Conservation (phyloP, 78 protist species). For the Dictyostelium intermedium region DNA sequence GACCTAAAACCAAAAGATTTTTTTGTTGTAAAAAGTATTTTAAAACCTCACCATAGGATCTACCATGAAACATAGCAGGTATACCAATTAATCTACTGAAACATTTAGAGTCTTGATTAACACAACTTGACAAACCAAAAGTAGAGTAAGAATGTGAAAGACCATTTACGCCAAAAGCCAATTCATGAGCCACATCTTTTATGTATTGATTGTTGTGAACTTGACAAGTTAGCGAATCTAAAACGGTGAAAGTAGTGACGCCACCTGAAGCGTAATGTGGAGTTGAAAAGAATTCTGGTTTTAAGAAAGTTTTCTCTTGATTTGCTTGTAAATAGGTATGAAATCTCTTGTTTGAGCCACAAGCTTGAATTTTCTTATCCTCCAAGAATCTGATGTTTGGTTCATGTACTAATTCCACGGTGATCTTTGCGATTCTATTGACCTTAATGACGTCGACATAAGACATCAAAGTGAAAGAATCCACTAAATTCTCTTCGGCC, state of each 20-base stretch:
- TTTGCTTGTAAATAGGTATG: slow-evolving; percentile 62
- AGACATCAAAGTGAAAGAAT: slow-evolving; percentile 57
- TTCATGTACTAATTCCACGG: slow-evolving; percentile 50
- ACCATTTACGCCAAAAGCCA: slow-evolving; percentile 58
- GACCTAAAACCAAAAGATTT: slow-evolving; percentile 29
- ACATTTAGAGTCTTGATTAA: slow-evolving; percentile 29
- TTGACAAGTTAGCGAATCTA: slow-evolving; percentile 40
- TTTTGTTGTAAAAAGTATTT: slow-evolving; percentile 49
- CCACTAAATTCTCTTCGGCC: not conserved
- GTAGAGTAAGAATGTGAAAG: slow-evolving; percentile 2
- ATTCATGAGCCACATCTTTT: slow-evolving; percentile 39
- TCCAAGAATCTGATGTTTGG: slow-evolving; percentile 73
- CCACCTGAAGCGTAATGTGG: slow-evolving; percentile 45
- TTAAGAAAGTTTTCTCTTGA: slow-evolving; percentile 42
- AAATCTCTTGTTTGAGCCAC: slow-evolving; percentile 18
- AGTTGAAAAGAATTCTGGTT: slow-evolving; percentile 67
- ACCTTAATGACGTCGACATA: slow-evolving; percentile 26
- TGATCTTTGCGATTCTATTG: slow-evolving; percentile 29
- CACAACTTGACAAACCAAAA: slow-evolving; percentile 18
- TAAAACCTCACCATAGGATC: slow-evolving; percentile 62
- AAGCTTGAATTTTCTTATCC: not conserved
- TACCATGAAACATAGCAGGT: slow-evolving; percentile 38
- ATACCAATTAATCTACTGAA: not conserved
- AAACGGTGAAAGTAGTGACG: slow-evolving; percentile 30
- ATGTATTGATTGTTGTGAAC: slow-evolving; percentile 37